These are phyloP conservation scores for Scedosporium apiospermum DNA, from an alignment of 2,329 filamentous ascomycete genomes.

Conservation along the genomic window DNA sequence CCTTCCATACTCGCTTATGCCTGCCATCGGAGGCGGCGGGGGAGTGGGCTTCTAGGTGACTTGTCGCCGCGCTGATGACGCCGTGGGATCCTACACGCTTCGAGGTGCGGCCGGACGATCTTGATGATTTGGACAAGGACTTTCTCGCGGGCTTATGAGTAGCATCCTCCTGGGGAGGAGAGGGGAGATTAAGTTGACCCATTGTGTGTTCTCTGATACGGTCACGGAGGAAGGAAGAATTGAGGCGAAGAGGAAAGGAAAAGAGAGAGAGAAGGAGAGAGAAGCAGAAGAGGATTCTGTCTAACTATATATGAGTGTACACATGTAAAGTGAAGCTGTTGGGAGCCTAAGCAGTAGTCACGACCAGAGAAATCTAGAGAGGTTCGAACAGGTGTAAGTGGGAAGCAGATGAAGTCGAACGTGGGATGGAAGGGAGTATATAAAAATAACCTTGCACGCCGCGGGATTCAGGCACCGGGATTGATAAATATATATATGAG, in stretches of 20 bases:
- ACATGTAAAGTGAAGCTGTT: no score
- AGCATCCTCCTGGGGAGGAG: conserved; percentile 6
- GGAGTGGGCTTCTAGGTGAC: conserved; percentile 3
- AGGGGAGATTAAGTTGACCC: conserved; percentile 5
- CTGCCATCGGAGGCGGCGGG: conserved; percentile 37
- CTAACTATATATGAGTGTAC: neutral
- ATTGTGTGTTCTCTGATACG: neutral
- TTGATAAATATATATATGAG: neutral
- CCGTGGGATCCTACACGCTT: conserved; percentile 2
- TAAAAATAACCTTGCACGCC: neutral
- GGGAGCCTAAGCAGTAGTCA: neutral
- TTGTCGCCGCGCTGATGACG: conserved; percentile 4
- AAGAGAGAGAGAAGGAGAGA: neutral
- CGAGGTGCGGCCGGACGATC: neutral
- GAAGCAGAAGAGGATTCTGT: neutral
- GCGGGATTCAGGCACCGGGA: conserved; percentile 1
- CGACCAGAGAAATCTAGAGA: neutral
- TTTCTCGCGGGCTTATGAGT: conserved; percentile 5
- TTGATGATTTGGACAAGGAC: conserved; percentile 1
- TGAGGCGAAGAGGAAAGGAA: neutral
- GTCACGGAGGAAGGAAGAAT: no score
- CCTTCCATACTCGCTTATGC: conserved; percentile 59
- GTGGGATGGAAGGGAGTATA: neutral
- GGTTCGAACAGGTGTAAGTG: neutral
- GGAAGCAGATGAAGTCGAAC: neutral